Conservation (phyloP, 352 stramenopile species). For the Phytophthora quininea region DNA sequence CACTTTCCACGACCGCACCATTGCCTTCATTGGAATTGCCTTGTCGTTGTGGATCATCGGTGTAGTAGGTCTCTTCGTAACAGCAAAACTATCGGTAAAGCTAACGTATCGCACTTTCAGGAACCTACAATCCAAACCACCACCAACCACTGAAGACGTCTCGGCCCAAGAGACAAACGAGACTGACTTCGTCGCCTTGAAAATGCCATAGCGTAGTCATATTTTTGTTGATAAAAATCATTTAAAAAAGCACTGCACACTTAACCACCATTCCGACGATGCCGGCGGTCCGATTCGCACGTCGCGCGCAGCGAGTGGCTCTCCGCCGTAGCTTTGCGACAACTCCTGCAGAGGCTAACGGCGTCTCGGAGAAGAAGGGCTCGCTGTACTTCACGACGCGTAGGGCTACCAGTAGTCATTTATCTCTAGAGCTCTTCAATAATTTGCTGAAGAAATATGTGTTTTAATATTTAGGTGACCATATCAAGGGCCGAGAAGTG, state of each 20-base stretch:
- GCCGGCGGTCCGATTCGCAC: conserved; percentile 19
- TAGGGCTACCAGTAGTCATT: conserved; percentile 29
- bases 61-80: conserved; percentile 3
- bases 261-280: conserved; percentile 26
- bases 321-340: conserved; percentile 18
- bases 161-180: no score
- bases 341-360: conserved; percentile 1
- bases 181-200: no score
- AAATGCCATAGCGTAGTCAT: no score
- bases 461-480: conserved; percentile 45
- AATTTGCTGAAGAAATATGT: no score
- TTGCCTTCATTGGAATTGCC: conserved; percentile 10
- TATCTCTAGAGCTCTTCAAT: no score
- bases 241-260: no score
- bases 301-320: conserved; percentile 15
- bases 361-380: conserved; percentile 10
- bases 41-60: conserved; percentile 12
- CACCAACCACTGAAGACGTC: no score
- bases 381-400: conserved; percentile 76
- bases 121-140: conserved; percentile 1
- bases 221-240: no score
- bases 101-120: background rate
- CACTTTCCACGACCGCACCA: conserved; percentile 17
- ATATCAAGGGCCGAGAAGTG: conserved; percentile 72
- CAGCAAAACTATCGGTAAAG: conserved; percentile 15